Evolutionary conservation across 2,329 filamentous ascomycete species (phyloP), one percentile per base, ranked within the genome.

Genomic region (Fusarium goolgardi): DNA sequence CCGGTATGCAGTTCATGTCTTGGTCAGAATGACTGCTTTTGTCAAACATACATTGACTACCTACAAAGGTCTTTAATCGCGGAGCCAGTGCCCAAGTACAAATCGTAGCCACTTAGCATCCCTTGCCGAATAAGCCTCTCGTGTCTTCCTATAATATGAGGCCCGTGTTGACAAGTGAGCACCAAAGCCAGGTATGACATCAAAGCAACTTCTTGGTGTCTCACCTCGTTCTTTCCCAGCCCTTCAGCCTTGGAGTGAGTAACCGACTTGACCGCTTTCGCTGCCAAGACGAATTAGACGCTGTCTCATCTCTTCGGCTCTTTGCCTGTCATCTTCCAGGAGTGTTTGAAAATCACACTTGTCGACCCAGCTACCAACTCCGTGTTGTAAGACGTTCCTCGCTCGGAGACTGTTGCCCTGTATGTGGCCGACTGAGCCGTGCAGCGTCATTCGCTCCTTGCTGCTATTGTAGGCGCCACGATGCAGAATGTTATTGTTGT

Each of bases 401-500:
- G 90, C 90, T 59, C 91, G 78, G 62, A 85, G 79, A 41, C 71
- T 76, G 58, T 86, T 85, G 2, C 86, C 88, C 4, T 77, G 78
- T 1, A 81, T 81, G 70, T 89, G 85, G 2, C 91, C 91, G 46
- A 92, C 90, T 56, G 87, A 90, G 9, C 91, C 91, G 77, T 93
- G 91, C 73, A 93, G 78, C 63, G 90, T 93, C 83, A 90, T 85
- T 25, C 91, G 81, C 79, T 92, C 89, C 70, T 81, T 85, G 2
- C 39, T 72, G 15, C 79, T 78, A 67, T 84, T 81, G 76, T 93
- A 94, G 29, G 87, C 86, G 2, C 91, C 91, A 6, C 91, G 82
- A 74, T 93, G 91, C 66, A 96, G 77, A 67, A 97, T 96, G 77
- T 97, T 96, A 75, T 94, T 96, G 78, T 97, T 89, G 76, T 97